Conservation (phyloP, 192 early-diverging fungal genomes). For the Coemansia sp. region DNA sequence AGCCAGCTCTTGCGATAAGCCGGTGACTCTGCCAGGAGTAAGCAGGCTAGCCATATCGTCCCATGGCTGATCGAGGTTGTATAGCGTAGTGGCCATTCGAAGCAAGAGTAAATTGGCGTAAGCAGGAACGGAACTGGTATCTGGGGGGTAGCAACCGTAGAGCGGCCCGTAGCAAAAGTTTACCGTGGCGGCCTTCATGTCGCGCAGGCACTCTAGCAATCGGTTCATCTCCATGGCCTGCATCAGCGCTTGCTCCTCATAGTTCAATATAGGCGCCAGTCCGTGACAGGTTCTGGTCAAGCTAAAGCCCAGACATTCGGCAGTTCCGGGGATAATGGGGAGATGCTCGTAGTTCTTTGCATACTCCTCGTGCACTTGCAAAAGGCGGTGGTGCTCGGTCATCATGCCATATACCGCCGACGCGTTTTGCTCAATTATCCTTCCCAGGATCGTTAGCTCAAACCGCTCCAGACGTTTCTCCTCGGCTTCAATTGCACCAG, state of each 20-base stretch:
- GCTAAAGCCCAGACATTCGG: slow-evolving; percentile 18
- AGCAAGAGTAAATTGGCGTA: slow-evolving; percentile 34
- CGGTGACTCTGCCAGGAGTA: slow-evolving; percentile 21
- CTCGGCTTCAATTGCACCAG: slow-evolving; percentile 6
- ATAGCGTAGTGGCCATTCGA: slow-evolving; percentile 35
- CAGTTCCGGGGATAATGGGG: slow-evolving; percentile 10
- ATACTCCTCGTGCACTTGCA: slow-evolving; percentile 28
- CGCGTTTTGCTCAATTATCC: slow-evolving; percentile 36
- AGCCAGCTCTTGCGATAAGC: slow-evolving; percentile 4
- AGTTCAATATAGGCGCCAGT: slow-evolving; percentile 42
- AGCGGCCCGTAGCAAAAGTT: slow-evolving; percentile 26
- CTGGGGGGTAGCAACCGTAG: slow-evolving; percentile 32
- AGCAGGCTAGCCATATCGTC: slow-evolving; percentile 12
- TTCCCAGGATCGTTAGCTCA: slow-evolving; percentile 37
- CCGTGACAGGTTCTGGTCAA: slow-evolving; percentile 37
- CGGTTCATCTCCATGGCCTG: slow-evolving; percentile 49
- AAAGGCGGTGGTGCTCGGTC: slow-evolving; percentile 38
- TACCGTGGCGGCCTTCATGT: slow-evolving; percentile 38
- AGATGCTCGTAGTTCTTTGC: slow-evolving; percentile 8
- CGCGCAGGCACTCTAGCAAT: slow-evolving; percentile 30
- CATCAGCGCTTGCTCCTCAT: slow-evolving; percentile 39
- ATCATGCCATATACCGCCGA: slow-evolving; percentile 53
- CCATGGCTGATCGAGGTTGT: slow-evolving; percentile 41
- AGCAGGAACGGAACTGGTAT: background rate
- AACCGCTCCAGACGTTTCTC: slow-evolving; percentile 38